Base-by-base conservation (phyloP, 225 moss, liverwort and hornwort species). In the Takakia lepidozioides region DNA sequence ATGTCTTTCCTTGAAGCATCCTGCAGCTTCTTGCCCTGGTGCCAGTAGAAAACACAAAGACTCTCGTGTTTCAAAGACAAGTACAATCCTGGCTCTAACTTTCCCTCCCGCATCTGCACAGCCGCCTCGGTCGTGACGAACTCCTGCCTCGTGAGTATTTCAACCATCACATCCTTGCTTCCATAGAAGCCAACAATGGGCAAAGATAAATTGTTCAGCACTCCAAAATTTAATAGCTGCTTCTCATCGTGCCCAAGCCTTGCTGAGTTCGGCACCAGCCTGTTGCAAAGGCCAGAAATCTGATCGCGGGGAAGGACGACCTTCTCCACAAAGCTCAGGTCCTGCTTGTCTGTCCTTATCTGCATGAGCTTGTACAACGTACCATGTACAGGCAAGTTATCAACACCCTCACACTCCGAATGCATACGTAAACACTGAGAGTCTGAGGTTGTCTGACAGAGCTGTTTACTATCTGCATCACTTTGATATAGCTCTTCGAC, bases 271-370 rank as follows among this genome's bases (percentile, higher is more conserved):
- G 53, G 48, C 2, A 40, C 26, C 2, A 81, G 28, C 0, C 5
- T 19, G 25, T 78, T 78, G 62, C 78, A 86, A 13, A 86, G 47
- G n/a, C 36, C 1, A 38, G 30, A 46, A 11, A 86, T 61, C 13
- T 81, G 65, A 13, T 21, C 49, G 17, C 46, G 51, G 6, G 41
- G 55, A 38, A 76, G 47, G 27, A 63, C 57, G 3, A 81, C 67
- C 57, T 75, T 81, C 63, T 81, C 71, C 41, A 81, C 80, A 19
- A 64, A 68, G 43, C 64, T 81, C 40, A 71, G 29, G 54, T 81
- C 80, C n/a, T 67, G 75, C 25, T 48, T 68, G 37, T 81, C 71
- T 1, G 58, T n/a, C 23, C 28, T 54, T 22, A 75, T 65, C 16
- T 62, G 53, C 67, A 81, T 65, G 34, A 81, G 34, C 25, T 52